Evolutionary conservation across 1,284 basidiomycete species (phyloP).

Genomic region (Moniliophthora roreri): DNA sequence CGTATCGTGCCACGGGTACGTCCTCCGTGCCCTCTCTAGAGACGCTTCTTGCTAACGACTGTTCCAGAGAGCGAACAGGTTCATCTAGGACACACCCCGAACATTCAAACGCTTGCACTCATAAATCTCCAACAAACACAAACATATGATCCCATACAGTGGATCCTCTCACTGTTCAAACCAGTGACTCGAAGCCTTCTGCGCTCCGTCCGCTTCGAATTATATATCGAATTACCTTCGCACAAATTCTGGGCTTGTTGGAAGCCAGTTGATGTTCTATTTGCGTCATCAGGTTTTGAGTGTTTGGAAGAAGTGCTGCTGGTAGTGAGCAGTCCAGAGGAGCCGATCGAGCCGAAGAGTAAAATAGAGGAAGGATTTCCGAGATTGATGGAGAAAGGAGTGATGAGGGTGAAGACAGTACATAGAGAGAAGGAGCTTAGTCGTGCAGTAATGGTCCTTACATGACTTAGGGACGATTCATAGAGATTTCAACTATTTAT

Average conservation of each 20-base stretch:
- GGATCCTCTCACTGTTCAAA: not conserved
- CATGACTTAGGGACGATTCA: no score
- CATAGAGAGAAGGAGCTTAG: not conserved
- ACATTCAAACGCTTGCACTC: not conserved
- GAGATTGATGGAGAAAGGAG: not conserved
- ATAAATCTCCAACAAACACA: not conserved
- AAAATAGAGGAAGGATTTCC: not conserved
- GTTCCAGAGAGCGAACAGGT: not conserved
- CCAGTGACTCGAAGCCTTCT: not conserved
- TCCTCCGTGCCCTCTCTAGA: no score
- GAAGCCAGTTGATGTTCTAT: not conserved
- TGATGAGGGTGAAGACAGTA: not conserved
- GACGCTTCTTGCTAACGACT: not conserved
- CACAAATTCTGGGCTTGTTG: not conserved
- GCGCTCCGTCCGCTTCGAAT: not conserved
- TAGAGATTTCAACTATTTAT: no score
- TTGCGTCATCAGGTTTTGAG: not conserved
- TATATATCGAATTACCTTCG: not conserved
- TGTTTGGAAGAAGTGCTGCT: not conserved
- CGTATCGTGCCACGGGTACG: not conserved
- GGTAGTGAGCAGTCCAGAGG: not conserved
- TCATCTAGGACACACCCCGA: conserved; percentile 1
- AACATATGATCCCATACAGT: not conserved
- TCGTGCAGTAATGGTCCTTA: no score
- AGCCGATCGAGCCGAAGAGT: not conserved